Conservation (phyloP, 305 asterid genomes). For the Caryopteris hybrid region DNA sequence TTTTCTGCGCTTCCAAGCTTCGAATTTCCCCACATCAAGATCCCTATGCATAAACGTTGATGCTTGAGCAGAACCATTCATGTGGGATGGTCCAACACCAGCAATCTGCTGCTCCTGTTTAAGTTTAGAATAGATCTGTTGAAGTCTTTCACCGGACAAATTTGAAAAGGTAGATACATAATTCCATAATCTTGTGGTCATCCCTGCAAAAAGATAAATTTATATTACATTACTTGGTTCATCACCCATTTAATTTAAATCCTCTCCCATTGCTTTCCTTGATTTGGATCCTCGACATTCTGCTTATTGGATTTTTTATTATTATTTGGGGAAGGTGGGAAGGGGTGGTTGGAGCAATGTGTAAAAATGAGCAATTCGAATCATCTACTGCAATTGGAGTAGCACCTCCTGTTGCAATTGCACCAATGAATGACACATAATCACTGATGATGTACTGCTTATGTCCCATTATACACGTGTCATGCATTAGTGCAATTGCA, state of each 20-base stretch:
- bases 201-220: constrained; percentile 45
- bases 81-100: constrained; percentile 68
- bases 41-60: constrained; percentile 58
- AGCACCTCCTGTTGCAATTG: too few relatives aligned
- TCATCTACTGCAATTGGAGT: too few relatives aligned
- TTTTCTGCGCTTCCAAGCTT: constrained; percentile 97
- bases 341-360: too few relatives aligned
- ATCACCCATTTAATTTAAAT: background rate
- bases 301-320: too few relatives aligned
- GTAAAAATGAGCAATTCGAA: too few relatives aligned
- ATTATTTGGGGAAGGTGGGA: too few relatives aligned
- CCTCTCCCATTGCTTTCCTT: background rate
- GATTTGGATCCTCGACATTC: background rate
- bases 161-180: constrained; percentile 87
- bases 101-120: constrained; percentile 69
- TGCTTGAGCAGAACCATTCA: constrained; percentile 48
- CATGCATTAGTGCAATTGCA: too few relatives aligned
- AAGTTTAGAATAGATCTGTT: constrained; percentile 86
- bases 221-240: background rate
- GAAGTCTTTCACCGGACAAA: constrained; percentile 86
- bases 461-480: too few relatives aligned
- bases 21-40: constrained; percentile 78
- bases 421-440: too few relatives aligned
- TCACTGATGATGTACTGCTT: too few relatives aligned
- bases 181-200: constrained; percentile 94